Conservation (phyloP, 148 eudicot species). For the Fagopyrum tataricum region DNA sequence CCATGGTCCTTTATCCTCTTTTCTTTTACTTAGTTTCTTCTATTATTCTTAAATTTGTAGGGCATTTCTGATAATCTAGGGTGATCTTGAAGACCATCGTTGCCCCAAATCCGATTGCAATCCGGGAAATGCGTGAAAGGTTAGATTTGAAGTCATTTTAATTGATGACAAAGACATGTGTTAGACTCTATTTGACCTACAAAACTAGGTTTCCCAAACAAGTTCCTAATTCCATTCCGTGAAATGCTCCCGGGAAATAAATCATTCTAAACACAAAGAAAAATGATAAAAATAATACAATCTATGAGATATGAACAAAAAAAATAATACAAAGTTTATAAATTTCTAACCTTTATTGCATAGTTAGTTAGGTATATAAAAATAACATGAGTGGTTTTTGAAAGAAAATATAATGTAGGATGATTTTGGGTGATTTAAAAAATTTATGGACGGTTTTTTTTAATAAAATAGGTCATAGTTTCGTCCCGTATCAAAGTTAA, state of each 20-base stretch:
- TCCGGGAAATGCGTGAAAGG: conserved; percentile 3
- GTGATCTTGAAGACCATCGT: background rate
- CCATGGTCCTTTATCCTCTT: background rate
- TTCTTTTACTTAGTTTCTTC: background rate
- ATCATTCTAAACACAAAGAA: too few relatives aligned
- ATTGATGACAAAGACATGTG: background rate
- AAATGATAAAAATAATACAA: too few relatives aligned
- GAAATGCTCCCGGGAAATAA: background rate
- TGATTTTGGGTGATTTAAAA: too few relatives aligned
- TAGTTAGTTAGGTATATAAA: too few relatives aligned
- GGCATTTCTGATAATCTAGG: background rate
- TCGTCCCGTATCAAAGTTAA: too few relatives aligned
- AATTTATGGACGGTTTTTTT: too few relatives aligned
- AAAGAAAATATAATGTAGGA: too few relatives aligned
- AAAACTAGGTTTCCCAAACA: background rate
- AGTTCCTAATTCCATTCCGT: background rate
- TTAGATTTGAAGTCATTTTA: background rate
- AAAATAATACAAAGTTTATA: too few relatives aligned
- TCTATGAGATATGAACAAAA: too few relatives aligned
- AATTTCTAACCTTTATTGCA: too few relatives aligned
- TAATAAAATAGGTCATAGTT: too few relatives aligned
- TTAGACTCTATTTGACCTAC: background rate
- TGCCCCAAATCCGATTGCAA: background rate
- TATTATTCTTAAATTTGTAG: background rate
- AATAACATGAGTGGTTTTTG: too few relatives aligned